These are phyloP conservation scores for Colletotrichum agaves DNA, from an alignment of 2,329 filamentous ascomycete species.

Conservation along the genomic window DNA sequence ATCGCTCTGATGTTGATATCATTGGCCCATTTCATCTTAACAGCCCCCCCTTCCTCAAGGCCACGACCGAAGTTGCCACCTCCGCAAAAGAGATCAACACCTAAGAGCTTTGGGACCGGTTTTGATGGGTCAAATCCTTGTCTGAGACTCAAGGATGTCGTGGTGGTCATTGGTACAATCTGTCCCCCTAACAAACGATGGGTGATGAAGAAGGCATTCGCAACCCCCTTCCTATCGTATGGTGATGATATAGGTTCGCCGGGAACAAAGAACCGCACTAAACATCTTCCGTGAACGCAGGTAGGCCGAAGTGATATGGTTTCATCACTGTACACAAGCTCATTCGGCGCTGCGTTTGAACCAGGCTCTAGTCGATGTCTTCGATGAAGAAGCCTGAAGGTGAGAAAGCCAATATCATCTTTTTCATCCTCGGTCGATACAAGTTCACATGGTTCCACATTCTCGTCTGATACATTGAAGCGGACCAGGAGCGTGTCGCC, in stretches of 20 bases:
- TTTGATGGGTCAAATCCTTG: conserved; percentile 65
- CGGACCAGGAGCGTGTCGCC: conserved; percentile 71
- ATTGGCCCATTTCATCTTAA: conserved; percentile 74
- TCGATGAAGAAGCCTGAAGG: conserved; percentile 65
- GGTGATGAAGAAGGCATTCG: conserved; percentile 73
- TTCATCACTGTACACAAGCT: conserved; percentile 66
- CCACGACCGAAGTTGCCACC: conserved; percentile 82
- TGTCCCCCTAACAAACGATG: conserved; percentile 42
- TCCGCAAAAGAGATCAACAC: conserved; percentile 81
- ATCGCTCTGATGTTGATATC: conserved; percentile 73
- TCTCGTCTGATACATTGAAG: conserved; percentile 43
- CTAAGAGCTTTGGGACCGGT: conserved; percentile 57
- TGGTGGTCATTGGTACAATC: conserved; percentile 32
- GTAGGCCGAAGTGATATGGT: conserved; percentile 49
- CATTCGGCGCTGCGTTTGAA: conserved; percentile 59
- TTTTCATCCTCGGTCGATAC: conserved; percentile 45
- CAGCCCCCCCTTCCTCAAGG: conserved; percentile 75
- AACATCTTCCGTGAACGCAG: conserved; percentile 65
- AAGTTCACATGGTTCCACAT: conserved; percentile 72
- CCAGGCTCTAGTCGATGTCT: conserved; percentile 52
- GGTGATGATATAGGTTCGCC: conserved; percentile 64
- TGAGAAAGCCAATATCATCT: conserved; percentile 41
- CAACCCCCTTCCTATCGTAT: conserved; percentile 73
- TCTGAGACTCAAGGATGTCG: conserved; percentile 45
- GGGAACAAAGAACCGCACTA: conserved; percentile 64